Conservation (phyloP, 768 basidiomycete species). For the Paxillus rubicundulus region DNA sequence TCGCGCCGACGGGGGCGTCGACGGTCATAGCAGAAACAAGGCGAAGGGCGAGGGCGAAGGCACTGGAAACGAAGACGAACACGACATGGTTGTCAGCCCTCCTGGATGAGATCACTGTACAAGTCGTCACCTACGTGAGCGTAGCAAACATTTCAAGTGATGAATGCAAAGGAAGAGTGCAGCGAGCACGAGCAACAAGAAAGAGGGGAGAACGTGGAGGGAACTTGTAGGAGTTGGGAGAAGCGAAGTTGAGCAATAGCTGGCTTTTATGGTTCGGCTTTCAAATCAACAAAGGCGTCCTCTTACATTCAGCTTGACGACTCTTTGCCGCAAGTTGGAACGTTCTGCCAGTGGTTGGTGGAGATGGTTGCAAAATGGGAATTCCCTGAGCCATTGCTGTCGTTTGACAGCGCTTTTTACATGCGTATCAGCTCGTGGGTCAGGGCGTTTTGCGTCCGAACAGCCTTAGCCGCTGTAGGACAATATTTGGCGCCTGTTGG, state of each 20-base stretch:
- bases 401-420: conserved; percentile 38
- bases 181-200: neutral
- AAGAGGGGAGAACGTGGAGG: neutral
- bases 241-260: neutral
- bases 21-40: conserved; percentile 44
- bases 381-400: too few relatives aligned
- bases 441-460: too few relatives aligned
- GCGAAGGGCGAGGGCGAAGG: conserved; percentile 45
- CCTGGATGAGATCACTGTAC: too few relatives aligned
- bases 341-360: too few relatives aligned
- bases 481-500: conserved; percentile 64
- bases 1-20: conserved; percentile 32
- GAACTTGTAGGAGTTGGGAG: conserved; percentile 16
- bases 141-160: conserved; percentile 47
- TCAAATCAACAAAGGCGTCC: too few relatives aligned
- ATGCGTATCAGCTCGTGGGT: conserved; percentile 93
- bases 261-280: conserved; percentile 14
- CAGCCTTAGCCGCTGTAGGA: too few relatives aligned
- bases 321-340: too few relatives aligned
- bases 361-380: too few relatives aligned
- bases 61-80: conserved; percentile 23
- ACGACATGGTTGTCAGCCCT: neutral
- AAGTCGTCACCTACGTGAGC: conserved; percentile 38
- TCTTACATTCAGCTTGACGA: too few relatives aligned
- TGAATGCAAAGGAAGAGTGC: conserved; percentile 10